A percentile compares a stretch with the other conserved stretches of the same genome.
These are phyloP conservation scores for Saccharomycopsis capsularis DNA, from an alignment of 805 yeast species.

Conservation along the genomic window DNA sequence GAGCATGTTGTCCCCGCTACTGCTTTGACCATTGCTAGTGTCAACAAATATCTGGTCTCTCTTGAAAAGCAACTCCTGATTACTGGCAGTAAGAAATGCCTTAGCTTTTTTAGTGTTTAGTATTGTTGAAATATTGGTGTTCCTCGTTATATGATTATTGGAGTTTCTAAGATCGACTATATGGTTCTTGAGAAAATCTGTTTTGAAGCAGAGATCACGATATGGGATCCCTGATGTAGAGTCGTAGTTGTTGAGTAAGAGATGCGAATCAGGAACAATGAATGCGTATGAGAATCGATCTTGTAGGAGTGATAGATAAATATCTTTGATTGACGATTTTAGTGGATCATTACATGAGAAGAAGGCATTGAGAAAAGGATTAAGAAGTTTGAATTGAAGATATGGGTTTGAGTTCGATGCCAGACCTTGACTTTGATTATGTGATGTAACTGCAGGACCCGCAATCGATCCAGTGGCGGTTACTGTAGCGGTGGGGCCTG, in stretches of 20 bases:
- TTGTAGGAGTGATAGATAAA: constrained; percentile 9
- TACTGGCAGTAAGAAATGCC: constrained; percentile 7
- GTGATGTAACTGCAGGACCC: too few species aligned
- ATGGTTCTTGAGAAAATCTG: constrained; percentile 20
- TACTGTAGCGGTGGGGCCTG: too few species aligned
- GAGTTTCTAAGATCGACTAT: constrained; percentile 13
- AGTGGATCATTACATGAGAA: constrained; percentile 18
- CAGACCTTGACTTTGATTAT: too few species aligned
- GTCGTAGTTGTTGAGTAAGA: constrained; percentile 13
- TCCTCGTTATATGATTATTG: constrained; percentile 5
- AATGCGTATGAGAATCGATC: constrained; percentile 19
- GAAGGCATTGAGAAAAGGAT: constrained; percentile 18
- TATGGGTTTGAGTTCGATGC: background rate
- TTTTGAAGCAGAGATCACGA: constrained; percentile 13
- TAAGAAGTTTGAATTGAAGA: constrained; percentile 20
- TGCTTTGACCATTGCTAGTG: background rate
- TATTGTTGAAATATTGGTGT: constrained; percentile 12
- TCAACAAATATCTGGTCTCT: constrained; percentile 9
- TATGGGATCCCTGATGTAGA: constrained; percentile 3
- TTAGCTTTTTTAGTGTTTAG: constrained; percentile 15
- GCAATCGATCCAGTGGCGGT: too few species aligned
- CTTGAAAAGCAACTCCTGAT: constrained; percentile 10
- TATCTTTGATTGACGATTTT: constrained; percentile 19
- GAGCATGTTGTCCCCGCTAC: background rate
- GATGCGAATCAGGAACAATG: constrained; percentile 17